These are phyloP conservation scores for Fusarium coffeatum DNA, from an alignment of 2,329 filamentous ascomycete species.

Conservation along the genomic window DNA sequence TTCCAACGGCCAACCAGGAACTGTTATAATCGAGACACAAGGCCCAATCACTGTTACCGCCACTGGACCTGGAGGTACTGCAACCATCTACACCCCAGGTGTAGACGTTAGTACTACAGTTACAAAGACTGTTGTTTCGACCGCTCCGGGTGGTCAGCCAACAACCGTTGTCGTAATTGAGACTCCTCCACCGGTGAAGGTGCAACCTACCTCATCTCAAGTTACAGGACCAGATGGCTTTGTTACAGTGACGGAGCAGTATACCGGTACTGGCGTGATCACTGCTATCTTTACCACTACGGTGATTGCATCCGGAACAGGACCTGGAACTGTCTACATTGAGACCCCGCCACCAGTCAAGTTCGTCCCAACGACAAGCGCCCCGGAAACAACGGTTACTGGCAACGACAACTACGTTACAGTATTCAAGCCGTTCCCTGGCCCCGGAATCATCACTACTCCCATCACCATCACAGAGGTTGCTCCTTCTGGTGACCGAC, in stretches of 20 bases:
- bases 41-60: slow-evolving; percentile 23
- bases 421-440: slow-evolving; percentile 28
- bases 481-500: slow-evolving; percentile 17
- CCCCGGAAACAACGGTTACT: slow-evolving; percentile 10
- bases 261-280: slow-evolving; percentile 18
- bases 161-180: slow-evolving; percentile 22
- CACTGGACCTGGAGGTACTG: slow-evolving; percentile 13
- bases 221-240: slow-evolving; percentile 4
- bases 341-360: slow-evolving; percentile 29
- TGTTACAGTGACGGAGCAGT: slow-evolving; percentile 15
- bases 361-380: slow-evolving; percentile 12
- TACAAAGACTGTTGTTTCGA: slow-evolving; percentile 23
- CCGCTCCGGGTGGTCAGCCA: slow-evolving; percentile 8
- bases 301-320: slow-evolving; percentile 15
- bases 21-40: slow-evolving; percentile 34
- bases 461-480: slow-evolving; percentile 25
- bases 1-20: slow-evolving; percentile 32
- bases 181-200: slow-evolving; percentile 23
- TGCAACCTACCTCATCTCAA: slow-evolving; percentile 8
- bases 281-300: slow-evolving; percentile 31
- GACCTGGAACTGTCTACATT: slow-evolving; percentile 30
- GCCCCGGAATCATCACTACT: slow-evolving; percentile 29
- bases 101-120: slow-evolving; percentile 15
- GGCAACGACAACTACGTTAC: slow-evolving; percentile 30
- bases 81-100: slow-evolving; percentile 31